Evolutionary conservation across 805 yeast genomes (phyloP), one percentile per base, ranked within the genome.

Genomic region (Saccharomycodes ludwigii): DNA sequence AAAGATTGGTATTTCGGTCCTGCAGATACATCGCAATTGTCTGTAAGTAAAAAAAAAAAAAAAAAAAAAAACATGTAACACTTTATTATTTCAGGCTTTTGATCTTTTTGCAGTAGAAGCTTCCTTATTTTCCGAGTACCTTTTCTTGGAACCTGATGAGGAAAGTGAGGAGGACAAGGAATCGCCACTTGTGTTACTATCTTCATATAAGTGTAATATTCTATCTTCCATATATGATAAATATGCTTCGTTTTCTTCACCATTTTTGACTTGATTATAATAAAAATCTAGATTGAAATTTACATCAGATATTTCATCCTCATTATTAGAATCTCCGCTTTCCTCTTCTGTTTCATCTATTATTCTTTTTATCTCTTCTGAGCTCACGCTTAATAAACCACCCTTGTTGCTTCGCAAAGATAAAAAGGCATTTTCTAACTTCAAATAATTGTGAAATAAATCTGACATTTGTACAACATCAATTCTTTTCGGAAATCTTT

Each of bases 321-420:
- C 21, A 12, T 28, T 24, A 28, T 32, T 28, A 16, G 23, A 32
- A 13, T 28, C 19, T 6, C 28, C 10, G 3, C 12, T 22, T 13
- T 32, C 28, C 15, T 26, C 28, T 10, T 18, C 27, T 7, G 42
- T 40, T 36, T 51, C 58, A 5, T 48, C 43, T 13, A 50, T 38
- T 10, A 53, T 30, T n/a, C 35, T 29, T 9, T 31, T 37, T 26
- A 48, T 44, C 12, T 46, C 55, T 4, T 37, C 36, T 6, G 44
- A 40, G 3, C 42, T 32, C 7, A 52, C 47, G 26, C 40, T 40
- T 16, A 55, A 35, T 22, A 47, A 43, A 21, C 40, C 53, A 9
- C 52, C 48, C 40, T 54, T 55, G 32, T 55, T 55, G 26, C 57
- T 53, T 31, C 53, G 53, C 27, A 54, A 39, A 24, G 49, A 50